Evolutionary conservation across 2,329 filamentous ascomycete species (phyloP).

Genomic region (Phialophora tarda): DNA sequence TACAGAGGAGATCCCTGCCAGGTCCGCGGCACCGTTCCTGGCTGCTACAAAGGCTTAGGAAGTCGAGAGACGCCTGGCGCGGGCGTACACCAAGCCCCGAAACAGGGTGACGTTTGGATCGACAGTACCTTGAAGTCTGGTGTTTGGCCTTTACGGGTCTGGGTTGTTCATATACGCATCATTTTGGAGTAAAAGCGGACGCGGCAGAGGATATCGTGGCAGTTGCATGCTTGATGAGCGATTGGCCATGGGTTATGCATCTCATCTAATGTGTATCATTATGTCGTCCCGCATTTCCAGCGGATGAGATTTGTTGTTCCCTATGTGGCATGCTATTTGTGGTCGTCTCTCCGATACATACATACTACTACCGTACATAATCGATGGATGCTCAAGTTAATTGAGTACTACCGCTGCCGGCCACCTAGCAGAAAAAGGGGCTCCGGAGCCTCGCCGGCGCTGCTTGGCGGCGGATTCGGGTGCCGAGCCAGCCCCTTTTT

Average conservation of each 20-base stretch:
- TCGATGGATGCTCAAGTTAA: neutral
- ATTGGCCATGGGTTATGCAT: slow-evolving; percentile 13
- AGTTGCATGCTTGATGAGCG: slow-evolving; percentile 11
- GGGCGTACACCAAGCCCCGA: neutral
- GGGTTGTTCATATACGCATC: neutral
- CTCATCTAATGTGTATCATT: slow-evolving; percentile 18
- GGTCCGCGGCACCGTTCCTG: neutral
- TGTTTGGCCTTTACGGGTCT: neutral
- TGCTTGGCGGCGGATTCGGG: slow-evolving; percentile 1
- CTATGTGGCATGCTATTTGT: neutral
- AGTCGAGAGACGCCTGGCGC: neutral
- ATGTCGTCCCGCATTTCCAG: slow-evolving; percentile 8
- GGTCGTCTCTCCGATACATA: neutral
- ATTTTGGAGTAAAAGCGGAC: slow-evolving; percentile 5
- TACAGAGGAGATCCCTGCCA: neutral
- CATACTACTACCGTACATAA: neutral
- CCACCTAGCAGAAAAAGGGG: neutral
- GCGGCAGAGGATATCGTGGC: neutral
- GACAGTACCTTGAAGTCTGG: neutral
- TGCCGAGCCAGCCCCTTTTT: neutral
- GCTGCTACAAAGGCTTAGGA: slow-evolving; percentile 11
- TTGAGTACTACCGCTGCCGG: neutral
- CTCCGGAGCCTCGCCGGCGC: neutral
- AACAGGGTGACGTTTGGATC: neutral
- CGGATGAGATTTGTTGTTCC: neutral